phyloP scores from a whole-genome alignment of 805 yeast genomes.

The Metschnikowia borealis region DNA sequence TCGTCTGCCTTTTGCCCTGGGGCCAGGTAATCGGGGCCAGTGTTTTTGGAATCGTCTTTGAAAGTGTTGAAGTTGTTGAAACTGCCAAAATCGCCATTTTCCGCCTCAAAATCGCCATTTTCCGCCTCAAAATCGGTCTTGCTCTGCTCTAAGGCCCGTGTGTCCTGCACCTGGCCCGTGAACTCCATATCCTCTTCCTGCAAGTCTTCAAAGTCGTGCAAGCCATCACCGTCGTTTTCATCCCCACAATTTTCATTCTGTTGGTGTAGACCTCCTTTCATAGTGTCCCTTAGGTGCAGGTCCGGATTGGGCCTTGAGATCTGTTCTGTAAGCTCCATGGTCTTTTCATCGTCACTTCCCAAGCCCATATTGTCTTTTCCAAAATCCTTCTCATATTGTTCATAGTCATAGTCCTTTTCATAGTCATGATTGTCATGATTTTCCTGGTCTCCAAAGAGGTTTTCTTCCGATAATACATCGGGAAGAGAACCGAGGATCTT shows the following conservation, averaged over 20 bases:
- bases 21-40: too few relatives aligned
- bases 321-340: conserved; percentile 31
- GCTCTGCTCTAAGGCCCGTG: background rate
- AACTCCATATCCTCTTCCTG: conserved; percentile 15
- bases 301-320: background rate
- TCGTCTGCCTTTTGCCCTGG: background rate
- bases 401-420: too few relatives aligned
- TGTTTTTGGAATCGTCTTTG: background rate
- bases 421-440: too few relatives aligned
- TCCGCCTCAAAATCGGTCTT: too few relatives aligned
- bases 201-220: background rate
- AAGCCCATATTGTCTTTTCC: background rate
- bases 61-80: background rate
- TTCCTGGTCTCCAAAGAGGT: background rate
- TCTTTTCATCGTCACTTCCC: conserved; percentile 16
- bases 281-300: background rate
- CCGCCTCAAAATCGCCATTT: too few relatives aligned
- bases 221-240: background rate
- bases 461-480: conserved; percentile 5
- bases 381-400: background rate
- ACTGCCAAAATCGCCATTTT: too few relatives aligned
- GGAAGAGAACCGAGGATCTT: conserved; percentile 7
- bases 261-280: background rate
- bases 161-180: conserved; percentile 9
- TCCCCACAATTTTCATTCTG: too few relatives aligned